Evolutionary conservation across 148 eudicot genomes (phyloP).

Genomic region (Fallopia convolvulus): DNA sequence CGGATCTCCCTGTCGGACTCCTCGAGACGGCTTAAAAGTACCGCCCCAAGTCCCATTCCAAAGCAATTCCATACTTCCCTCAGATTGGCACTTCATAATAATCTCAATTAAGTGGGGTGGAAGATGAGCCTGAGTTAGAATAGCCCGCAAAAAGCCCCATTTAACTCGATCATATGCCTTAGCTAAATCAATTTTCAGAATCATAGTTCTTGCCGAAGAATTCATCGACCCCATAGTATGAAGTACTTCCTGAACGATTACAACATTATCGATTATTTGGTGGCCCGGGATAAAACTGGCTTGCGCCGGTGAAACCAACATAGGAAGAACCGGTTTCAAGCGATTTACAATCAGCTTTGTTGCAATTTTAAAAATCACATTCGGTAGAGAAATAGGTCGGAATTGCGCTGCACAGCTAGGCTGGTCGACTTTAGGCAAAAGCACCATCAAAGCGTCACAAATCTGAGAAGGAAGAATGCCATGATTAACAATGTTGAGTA

Average conservation of each 20-base stretch:
- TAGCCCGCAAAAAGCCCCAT: neutral
- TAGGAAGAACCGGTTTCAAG: neutral
- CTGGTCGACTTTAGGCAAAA: neutral
- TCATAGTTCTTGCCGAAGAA: neutral
- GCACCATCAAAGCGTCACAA: neutral
- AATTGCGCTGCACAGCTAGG: neutral
- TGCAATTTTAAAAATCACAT: neutral
- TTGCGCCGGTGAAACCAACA: neutral
- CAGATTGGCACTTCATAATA: neutral
- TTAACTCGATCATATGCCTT: neutral
- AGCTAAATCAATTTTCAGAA: neutral
- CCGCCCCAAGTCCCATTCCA: neutral
- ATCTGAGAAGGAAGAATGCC: neutral
- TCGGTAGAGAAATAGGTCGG: neutral
- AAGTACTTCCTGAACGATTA: neutral
- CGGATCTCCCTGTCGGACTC: neutral
- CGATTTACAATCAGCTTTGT: neutral
- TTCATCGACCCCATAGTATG: neutral
- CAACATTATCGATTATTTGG: neutral
- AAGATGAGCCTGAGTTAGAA: neutral
- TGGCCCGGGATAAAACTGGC: neutral
- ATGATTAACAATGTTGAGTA: neutral
- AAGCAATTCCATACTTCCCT: neutral
- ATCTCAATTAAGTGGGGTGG: neutral
- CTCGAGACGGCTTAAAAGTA: neutral